Evolutionary conservation across 169 alveolate species (phyloP).

Genomic region (Neospora caninum): DNA sequence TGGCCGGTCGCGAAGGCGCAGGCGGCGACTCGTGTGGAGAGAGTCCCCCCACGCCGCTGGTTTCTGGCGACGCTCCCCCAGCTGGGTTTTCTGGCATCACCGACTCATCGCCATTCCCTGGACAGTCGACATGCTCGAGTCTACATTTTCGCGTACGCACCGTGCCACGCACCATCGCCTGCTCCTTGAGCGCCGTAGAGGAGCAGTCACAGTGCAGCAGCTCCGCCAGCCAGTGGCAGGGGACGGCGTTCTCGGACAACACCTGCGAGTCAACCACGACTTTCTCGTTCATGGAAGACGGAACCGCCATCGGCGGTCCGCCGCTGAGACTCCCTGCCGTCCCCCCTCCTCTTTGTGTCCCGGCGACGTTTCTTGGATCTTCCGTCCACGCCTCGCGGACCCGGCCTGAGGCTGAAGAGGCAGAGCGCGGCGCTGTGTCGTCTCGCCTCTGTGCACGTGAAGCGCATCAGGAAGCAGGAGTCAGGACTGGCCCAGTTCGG

Average conservation of each 20-base stretch:
- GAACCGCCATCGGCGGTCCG: background rate
- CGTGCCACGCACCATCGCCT: background rate
- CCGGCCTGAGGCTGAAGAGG: background rate
- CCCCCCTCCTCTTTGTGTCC: background rate
- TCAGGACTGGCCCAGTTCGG: too few species aligned
- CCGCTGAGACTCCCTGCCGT: background rate
- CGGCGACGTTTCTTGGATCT: background rate
- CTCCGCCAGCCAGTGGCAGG: background rate
- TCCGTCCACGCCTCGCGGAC: background rate
- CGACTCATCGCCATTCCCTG: too few species aligned
- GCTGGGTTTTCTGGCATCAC: too few species aligned
- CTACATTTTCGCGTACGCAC: background rate
- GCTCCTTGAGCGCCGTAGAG: background rate
- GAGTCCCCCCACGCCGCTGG: too few species aligned
- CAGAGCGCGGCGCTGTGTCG: too few species aligned
- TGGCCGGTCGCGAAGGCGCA: too few species aligned
- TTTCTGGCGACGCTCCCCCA: too few species aligned
- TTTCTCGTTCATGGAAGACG: background rate
- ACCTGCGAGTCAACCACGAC: background rate
- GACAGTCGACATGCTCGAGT: too few species aligned
- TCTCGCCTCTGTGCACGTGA: too few species aligned
- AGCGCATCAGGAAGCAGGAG: too few species aligned
- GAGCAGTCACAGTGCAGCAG: background rate
- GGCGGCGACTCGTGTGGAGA: too few species aligned
- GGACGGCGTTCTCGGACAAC: background rate